Conservation (phyloP, 129 eudicot genomes). For the Logfia minima region DNA sequence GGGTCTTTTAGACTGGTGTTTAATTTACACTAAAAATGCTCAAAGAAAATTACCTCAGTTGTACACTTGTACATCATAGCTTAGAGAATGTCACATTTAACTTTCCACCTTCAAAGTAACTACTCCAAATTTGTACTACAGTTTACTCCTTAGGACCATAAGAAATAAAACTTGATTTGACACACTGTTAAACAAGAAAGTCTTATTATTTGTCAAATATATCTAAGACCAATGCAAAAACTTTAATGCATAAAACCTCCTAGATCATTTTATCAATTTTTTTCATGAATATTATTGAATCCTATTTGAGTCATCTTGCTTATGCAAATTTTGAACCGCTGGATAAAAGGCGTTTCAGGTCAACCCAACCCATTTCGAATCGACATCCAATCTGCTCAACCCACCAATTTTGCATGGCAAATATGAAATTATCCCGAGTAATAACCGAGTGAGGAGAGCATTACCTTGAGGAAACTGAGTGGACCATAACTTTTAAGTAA, state of each 20-base stretch:
- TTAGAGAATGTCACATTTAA: background rate
- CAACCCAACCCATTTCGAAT: background rate
- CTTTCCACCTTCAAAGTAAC: background rate
- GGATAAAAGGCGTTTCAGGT: background rate
- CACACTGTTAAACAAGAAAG: background rate
- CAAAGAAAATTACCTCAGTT: too few species aligned
- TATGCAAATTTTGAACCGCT: background rate
- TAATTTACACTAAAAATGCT: too few species aligned
- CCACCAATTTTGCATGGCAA: background rate
- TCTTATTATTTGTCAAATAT: background rate
- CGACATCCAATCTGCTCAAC: background rate
- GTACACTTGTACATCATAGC: too few species aligned
- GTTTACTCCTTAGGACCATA: background rate
- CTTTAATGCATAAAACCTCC: background rate
- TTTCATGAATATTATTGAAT: background rate
- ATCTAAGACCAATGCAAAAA: background rate
- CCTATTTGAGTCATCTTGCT: background rate
- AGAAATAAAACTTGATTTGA: background rate
- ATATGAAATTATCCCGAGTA: background rate
- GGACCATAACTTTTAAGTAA: conserved; percentile 58
- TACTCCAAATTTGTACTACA: background rate
- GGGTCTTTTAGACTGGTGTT: background rate
- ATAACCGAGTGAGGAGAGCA: background rate
- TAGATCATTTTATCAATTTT: background rate
- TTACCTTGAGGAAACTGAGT: conserved; percentile 64